These are phyloP conservation scores for Metrosideros polymorpha DNA, from an alignment of 441 rosid species.

Conservation along the genomic window DNA sequence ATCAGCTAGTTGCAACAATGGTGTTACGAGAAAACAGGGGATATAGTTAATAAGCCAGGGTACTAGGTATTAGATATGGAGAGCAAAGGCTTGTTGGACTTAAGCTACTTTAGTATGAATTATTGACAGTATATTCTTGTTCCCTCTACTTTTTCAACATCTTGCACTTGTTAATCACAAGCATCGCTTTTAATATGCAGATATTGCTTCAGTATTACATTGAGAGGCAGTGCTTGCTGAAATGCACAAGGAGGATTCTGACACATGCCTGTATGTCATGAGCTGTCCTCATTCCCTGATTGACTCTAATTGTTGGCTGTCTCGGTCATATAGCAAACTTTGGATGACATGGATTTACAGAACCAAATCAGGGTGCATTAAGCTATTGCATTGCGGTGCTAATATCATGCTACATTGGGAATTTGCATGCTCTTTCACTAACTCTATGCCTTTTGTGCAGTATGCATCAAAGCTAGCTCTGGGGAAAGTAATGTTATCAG, in stretches of 20 bases:
- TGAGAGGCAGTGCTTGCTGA: conserved; percentile 95
- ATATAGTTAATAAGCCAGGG: background rate
- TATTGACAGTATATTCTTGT: background rate
- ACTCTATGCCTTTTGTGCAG: conserved; percentile 30
- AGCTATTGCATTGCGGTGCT: background rate
- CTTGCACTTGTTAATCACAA: background rate
- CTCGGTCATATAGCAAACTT: background rate
- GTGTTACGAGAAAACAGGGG: background rate
- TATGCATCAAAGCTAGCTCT: conserved; percentile 38
- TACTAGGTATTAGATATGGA: background rate
- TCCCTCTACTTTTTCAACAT: background rate
- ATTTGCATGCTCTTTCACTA: background rate
- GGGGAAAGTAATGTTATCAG: conserved; percentile 31
- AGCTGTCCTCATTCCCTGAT: conserved; percentile 1
- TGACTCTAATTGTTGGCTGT: background rate
- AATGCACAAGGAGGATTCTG: conserved; percentile 81
- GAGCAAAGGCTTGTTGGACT: background rate
- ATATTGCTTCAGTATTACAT: conserved; percentile 72
- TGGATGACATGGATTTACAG: background rate
- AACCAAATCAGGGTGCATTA: background rate
- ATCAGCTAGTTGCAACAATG: background rate
- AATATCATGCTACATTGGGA: background rate
- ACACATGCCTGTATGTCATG: conserved; percentile 67
- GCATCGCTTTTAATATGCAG: conserved; percentile 25
- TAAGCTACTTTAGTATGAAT: background rate